Conservation (phyloP, 2,329 filamentous ascomycete species). For the Juglanconis sp. region DNA sequence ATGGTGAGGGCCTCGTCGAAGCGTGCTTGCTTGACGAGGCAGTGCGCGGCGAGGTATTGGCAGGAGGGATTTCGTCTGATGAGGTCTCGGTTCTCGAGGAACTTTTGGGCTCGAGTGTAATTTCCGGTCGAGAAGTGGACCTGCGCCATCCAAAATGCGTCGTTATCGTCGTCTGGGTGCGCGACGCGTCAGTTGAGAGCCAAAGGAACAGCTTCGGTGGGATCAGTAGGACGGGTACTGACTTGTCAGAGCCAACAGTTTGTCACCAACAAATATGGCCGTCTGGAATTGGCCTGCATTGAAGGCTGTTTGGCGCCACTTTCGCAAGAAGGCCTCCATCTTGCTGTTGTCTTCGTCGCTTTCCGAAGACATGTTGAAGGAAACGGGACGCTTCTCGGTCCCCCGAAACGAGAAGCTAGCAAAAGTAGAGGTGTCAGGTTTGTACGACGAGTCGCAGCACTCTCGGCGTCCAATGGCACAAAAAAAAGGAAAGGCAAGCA, state of each 20-base stretch:
- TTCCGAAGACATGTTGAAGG: conserved; percentile 16
- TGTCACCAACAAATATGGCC: conserved; percentile 96
- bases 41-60: conserved; percentile 89
- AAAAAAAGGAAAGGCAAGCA: not conserved
- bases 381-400: not conserved
- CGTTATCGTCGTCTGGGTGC: conserved; percentile 75
- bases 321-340: conserved; percentile 92
- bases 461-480: not conserved
- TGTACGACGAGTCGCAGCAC: not conserved
- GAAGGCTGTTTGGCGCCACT: conserved; percentile 92
- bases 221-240: conserved; percentile 31
- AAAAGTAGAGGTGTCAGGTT: not conserved
- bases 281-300: conserved; percentile 96
- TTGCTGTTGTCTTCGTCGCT: conserved; percentile 16
- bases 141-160: conserved; percentile 97
- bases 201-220: not conserved
- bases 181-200: conserved; percentile 15
- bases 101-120: conserved; percentile 84
- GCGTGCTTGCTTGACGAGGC: conserved; percentile 85
- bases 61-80: conserved; percentile 79
- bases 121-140: conserved; percentile 95
- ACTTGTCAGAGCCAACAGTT: conserved; percentile 92
- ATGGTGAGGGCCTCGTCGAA: conserved; percentile 84
- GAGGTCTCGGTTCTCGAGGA: conserved; percentile 81
- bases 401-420: not conserved